Base-by-base conservation (phyloP, 140 eudicot species). In the Oenanthe javanica region DNA sequence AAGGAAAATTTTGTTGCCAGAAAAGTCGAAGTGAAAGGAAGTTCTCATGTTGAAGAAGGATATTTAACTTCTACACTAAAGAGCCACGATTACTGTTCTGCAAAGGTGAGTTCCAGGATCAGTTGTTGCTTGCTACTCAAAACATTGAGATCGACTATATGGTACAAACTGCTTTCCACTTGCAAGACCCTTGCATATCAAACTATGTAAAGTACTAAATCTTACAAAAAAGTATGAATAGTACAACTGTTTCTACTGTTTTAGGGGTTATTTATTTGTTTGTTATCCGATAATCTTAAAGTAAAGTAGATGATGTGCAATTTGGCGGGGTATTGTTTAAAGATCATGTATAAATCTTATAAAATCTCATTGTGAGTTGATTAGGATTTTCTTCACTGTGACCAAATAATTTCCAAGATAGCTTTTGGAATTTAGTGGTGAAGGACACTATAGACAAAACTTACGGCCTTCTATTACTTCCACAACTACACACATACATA, bases 11-110 rank as follows among this genome's bases (percentile, higher is more conserved):
- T 79, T 52, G 81, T 78, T 38, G 86, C 78, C 46, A 81, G 77
- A 52, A 86, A 81, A 74, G 66, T 63, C 81, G 95, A 89, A 78
- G 93, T 84, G 23, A 90, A 86, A 77, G 91, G 87, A 87, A 86
- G 83, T 81, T 72, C 90, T 67, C 82, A 83, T 79, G 75, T 81
- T 42, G 88, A 87, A 50, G 75, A 72, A 82, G 87, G 81, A 27
- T 80, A 84, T 57, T 82, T 61, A 59, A 76, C 81, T 77, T 86
- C 87, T 72, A 89, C 87, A 13, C 81, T 81, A 75, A 90, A 79
- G 83, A 87, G 64, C 85, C 90, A 86, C 66, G 96, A 86, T 47
- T 19, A 72, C 80, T 85, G 84, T 69, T 86, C 88, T 43, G 83
- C 64, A 71, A 92, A 90, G 96, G 96, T 91, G 81, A 83, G 84